Evolutionary conservation across 2,329 filamentous ascomycete genomes (phyloP).

Genomic region (Diaporthe sp.): DNA sequence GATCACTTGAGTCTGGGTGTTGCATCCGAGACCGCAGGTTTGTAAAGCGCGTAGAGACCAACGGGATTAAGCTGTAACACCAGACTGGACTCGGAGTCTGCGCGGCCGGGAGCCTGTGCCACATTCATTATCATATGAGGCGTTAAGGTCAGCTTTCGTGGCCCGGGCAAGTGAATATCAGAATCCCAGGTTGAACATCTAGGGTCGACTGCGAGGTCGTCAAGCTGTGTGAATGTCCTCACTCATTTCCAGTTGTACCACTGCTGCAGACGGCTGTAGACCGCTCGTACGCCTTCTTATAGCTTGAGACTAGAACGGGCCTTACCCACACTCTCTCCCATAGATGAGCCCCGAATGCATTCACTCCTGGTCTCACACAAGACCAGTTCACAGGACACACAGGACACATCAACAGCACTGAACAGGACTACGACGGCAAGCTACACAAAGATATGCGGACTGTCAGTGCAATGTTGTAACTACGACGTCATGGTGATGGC

Average conservation of each 20-base stretch:
- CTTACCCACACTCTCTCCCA: no score
- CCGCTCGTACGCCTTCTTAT: no score
- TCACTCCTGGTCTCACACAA: neutral
- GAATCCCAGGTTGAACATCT: conserved; percentile 51
- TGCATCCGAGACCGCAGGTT: neutral
- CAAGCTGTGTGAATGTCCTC: conserved; percentile 38
- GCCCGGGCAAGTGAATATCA: conserved; percentile 47
- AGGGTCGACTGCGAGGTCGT: conserved; percentile 44
- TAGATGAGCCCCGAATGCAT: neutral
- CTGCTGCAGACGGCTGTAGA: no score
- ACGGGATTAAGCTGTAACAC: neutral
- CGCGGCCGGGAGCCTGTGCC: neutral
- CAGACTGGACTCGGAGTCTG: neutral
- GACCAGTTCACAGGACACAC: conserved; percentile 44
- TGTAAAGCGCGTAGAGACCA: neutral
- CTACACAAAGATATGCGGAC: conserved; percentile 47
- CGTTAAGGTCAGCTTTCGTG: neutral
- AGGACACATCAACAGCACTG: conserved; percentile 47
- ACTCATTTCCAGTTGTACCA: no score
- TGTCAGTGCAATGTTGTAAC: conserved; percentile 45
- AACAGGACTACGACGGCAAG: conserved; percentile 43
- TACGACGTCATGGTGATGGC: conserved; percentile 43
- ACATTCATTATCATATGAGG: neutral
- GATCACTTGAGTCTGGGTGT: neutral
- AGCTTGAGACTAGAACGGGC: no score